These are phyloP conservation scores for Syzygium grande DNA, from an alignment of 345 rosid genomes.

Conservation along the genomic window DNA sequence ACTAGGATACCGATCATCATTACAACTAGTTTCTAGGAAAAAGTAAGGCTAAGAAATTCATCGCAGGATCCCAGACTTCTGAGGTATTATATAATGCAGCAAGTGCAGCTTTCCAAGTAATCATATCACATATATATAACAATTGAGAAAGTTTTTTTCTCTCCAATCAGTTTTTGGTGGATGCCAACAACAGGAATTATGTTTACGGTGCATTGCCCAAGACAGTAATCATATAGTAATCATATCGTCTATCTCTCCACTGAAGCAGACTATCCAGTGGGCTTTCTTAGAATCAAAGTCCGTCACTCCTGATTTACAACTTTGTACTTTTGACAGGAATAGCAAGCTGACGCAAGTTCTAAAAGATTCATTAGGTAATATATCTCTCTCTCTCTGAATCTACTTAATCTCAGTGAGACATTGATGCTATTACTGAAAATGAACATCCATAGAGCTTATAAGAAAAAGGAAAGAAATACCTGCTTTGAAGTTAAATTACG, in stretches of 20 bases:
- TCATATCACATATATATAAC: background rate
- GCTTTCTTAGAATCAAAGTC: background rate
- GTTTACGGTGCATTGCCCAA: background rate
- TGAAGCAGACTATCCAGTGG: background rate
- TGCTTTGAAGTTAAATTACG: background rate
- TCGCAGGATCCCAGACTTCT: background rate
- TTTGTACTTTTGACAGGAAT: constrained; percentile 46
- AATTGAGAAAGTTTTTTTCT: background rate
- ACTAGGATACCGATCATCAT: background rate
- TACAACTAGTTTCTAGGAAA: background rate
- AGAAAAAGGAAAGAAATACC: background rate
- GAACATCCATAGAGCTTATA: background rate
- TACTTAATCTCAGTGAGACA: background rate
- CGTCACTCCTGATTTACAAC: background rate
- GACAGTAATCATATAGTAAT: background rate
- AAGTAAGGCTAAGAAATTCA: background rate
- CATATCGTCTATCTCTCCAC: background rate
- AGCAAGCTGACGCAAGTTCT: constrained; percentile 84
- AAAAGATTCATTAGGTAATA: constrained; percentile 75
- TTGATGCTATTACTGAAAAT: background rate
- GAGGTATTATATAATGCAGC: background rate
- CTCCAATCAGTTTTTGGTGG: background rate
- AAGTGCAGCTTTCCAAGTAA: background rate
- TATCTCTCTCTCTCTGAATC: background rate
- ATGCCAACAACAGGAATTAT: background rate